Conservation (phyloP, 176 grass and related monocot species). For the Lolium perenne region DNA sequence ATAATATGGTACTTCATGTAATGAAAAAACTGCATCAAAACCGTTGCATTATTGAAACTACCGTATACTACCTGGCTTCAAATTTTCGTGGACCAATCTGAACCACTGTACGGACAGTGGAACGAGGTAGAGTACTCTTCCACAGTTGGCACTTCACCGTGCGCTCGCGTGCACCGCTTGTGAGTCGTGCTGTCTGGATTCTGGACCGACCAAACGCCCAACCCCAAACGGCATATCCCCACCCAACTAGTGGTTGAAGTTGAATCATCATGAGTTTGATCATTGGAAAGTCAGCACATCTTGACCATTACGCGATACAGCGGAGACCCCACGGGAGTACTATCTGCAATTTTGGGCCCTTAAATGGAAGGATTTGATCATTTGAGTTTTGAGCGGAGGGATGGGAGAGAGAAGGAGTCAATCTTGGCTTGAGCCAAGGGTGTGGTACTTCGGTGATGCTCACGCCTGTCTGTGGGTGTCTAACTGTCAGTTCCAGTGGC, state of each 20-base stretch:
- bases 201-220: not conserved
- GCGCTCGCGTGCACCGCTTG: not conserved
- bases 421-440: not conserved
- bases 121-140: no score
- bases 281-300: not conserved
- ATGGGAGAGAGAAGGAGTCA: not conserved
- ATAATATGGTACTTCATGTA: no score
- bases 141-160: not conserved
- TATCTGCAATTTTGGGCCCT: slow-evolving; percentile 8
- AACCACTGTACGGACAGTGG: no score
- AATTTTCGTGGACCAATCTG: no score
- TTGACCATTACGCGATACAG: not conserved
- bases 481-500: not conserved
- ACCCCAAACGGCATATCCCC: not conserved
- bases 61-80: no score
- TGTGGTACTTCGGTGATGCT: not conserved
- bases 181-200: not conserved
- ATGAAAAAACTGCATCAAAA: no score
- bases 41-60: no score
- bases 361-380: not conserved
- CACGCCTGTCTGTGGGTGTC: not conserved
- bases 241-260: not conserved
- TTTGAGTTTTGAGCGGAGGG: no score
- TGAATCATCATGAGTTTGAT: not conserved
- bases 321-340: not conserved